phyloP scores from a whole-genome alignment of 2,329 filamentous ascomycete genomes.

The Botryotinia convoluta region DNA sequence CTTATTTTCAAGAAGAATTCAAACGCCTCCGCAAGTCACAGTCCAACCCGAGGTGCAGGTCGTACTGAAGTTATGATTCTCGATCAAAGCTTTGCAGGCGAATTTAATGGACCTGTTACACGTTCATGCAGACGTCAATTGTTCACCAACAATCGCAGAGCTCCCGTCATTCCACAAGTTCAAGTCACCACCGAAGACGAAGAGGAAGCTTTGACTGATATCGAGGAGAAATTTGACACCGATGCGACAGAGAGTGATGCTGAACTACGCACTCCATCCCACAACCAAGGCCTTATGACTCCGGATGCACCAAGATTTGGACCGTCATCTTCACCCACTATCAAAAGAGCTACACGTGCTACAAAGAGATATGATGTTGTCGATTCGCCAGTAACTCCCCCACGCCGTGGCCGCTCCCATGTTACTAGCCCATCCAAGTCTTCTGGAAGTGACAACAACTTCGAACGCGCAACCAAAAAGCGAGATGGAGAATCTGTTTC shows the following conservation, averaged over 20 bases:
- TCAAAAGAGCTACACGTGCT: conserved; percentile 55
- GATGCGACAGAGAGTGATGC: conserved; percentile 13
- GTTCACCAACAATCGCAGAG: conserved; percentile 31
- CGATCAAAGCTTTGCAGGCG: conserved; percentile 38
- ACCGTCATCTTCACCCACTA: conserved; percentile 61
- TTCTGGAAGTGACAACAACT: conserved; percentile 52
- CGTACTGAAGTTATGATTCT: conserved; percentile 38
- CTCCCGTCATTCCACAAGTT: conserved; percentile 55
- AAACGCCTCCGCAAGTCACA: conserved; percentile 23
- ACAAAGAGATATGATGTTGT: conserved; percentile 46
- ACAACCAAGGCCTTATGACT: conserved; percentile 43
- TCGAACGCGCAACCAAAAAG: conserved; percentile 44
- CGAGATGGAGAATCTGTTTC: conserved; percentile 43
- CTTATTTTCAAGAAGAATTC: conserved; percentile 65
- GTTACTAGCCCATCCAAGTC: conserved; percentile 56
- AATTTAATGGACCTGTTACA: conserved; percentile 50
- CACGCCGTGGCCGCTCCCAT: conserved; percentile 21
- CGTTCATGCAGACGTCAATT: conserved; percentile 46
- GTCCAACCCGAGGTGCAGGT: conserved; percentile 20
- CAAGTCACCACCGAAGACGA: conserved; percentile 59
- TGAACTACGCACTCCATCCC: conserved; percentile 12
- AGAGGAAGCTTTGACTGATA: conserved; percentile 51
- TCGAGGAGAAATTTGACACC: conserved; percentile 40
- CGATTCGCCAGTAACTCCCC: conserved; percentile 34
- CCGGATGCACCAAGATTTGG: conserved; percentile 56